Evolutionary conservation across 2,329 filamentous ascomycete genomes (phyloP).

Genomic region (Biscogniauxia mediterranea): DNA sequence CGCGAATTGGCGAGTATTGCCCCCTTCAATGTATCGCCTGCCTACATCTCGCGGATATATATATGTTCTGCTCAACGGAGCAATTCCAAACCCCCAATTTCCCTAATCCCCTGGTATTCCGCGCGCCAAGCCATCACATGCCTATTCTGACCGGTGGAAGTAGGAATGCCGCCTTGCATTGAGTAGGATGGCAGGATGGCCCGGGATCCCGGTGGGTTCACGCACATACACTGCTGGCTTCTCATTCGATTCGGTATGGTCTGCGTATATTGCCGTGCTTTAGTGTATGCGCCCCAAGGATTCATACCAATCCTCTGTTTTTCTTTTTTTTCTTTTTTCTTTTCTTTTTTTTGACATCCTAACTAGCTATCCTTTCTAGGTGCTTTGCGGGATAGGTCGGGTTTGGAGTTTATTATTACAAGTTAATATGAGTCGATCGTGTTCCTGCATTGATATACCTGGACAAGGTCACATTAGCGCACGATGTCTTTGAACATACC

Average conservation of each 20-base stretch:
- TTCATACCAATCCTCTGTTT: background rate
- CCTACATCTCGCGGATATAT: constrained; percentile 1
- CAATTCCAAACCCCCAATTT: constrained; percentile 14
- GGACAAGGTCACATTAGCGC: background rate
- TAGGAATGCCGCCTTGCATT: constrained; percentile 14
- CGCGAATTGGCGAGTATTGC: background rate
- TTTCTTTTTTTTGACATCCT: background rate
- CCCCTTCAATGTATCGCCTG: background rate
- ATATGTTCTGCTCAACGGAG: background rate
- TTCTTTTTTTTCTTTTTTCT: too few species aligned
- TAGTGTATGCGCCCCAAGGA: background rate
- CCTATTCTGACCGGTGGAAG: constrained; percentile 24
- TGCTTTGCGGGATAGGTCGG: background rate
- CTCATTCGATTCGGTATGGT: background rate
- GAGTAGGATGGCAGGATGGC: constrained; percentile 14
- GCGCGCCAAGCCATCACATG: constrained; percentile 17
- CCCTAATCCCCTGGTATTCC: constrained; percentile 15
- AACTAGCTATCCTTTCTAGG: background rate
- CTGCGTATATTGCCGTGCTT: background rate
- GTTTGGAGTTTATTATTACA: background rate
- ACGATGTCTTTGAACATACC: background rate
- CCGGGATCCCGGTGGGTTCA: constrained; percentile 19
- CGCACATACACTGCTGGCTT: background rate
- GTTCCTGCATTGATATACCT: background rate
- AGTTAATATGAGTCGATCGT: background rate